phyloP scores from a whole-genome alignment of 106 monocot species.

The Alisma plantagoaquatica region DNA sequence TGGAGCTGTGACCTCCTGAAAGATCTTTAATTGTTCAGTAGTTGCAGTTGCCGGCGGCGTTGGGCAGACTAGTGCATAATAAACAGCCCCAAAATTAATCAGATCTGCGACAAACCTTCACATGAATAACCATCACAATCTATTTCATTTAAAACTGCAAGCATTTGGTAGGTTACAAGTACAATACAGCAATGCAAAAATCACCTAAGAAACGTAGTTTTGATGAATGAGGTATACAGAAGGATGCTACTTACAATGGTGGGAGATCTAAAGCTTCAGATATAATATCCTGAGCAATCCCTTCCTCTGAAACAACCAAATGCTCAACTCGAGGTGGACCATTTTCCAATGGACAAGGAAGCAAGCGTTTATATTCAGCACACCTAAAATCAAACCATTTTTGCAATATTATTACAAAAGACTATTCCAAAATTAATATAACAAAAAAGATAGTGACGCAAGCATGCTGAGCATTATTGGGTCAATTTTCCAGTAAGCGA shows the following conservation, averaged over 20 bases:
- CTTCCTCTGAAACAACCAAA: conserved; percentile 57
- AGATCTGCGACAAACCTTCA: conserved; percentile 97
- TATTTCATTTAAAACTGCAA: background rate
- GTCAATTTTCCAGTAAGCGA: too few relatives aligned
- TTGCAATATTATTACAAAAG: too few relatives aligned
- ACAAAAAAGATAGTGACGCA: too few relatives aligned
- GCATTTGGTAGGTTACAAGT: background rate
- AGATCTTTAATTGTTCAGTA: conserved; percentile 63
- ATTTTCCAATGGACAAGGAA: conserved; percentile 68
- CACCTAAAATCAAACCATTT: conserved; percentile 29
- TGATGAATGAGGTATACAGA: background rate
- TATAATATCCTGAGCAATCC: conserved; percentile 60
- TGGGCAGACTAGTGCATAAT: conserved; percentile 91
- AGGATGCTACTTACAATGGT: conserved; percentile 50
- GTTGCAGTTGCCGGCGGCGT: conserved; percentile 81
- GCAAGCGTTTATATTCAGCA: conserved; percentile 60
- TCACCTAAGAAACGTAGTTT: too few relatives aligned
- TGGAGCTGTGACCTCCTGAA: conserved; percentile 68
- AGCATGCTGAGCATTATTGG: too few relatives aligned
- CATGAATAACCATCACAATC: conserved; percentile 25
- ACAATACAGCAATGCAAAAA: background rate
- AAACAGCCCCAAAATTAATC: conserved; percentile 86
- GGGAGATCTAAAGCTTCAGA: conserved; percentile 68
- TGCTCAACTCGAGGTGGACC: conserved; percentile 71
- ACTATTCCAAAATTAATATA: too few relatives aligned